Evolutionary conservation across 805 yeast genomes (phyloP).

Genomic region (Schwanniomyces sp.): DNA sequence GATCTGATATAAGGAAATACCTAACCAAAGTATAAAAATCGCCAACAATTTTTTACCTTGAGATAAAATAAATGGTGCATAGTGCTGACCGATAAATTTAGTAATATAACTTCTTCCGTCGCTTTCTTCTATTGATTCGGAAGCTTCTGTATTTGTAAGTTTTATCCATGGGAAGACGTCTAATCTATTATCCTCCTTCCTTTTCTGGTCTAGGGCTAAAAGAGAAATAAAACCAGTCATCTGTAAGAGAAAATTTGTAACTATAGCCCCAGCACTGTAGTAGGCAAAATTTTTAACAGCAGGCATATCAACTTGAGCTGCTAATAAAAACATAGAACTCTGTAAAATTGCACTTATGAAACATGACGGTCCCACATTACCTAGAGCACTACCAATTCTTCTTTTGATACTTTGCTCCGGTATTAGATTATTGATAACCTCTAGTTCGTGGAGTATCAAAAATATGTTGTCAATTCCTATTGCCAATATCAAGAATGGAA

Average conservation of each 20-base stretch:
- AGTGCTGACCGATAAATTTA: conserved; percentile 42
- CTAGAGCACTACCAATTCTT: conserved; percentile 63
- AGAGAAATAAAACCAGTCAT: conserved; percentile 78
- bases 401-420: conserved; percentile 47
- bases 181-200: conserved; percentile 57
- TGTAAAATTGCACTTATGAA: conserved; percentile 76
- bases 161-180: conserved; percentile 63
- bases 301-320: conserved; percentile 87
- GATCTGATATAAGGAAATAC: conserved; percentile 64
- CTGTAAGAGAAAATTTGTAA: conserved; percentile 75
- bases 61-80: conserved; percentile 61
- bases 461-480: conserved; percentile 96
- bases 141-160: conserved; percentile 7
- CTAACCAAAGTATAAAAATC: conserved; percentile 61
- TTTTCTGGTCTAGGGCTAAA: conserved; percentile 61
- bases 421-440: conserved; percentile 47
- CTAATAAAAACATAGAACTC: conserved; percentile 73
- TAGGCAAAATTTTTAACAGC: conserved; percentile 93
- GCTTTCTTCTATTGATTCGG: conserved; percentile 3
- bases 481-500: conserved; percentile 89
- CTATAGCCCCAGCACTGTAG: conserved; percentile 84
- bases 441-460: conserved; percentile 77
- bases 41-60: conserved; percentile 49
- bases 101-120: conserved; percentile 24
- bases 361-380: conserved; percentile 85